Evolutionary conservation across 2,329 filamentous ascomycete genomes (phyloP), one percentile per base, ranked within the genome.

Genomic region (Chaetomium sp.): DNA sequence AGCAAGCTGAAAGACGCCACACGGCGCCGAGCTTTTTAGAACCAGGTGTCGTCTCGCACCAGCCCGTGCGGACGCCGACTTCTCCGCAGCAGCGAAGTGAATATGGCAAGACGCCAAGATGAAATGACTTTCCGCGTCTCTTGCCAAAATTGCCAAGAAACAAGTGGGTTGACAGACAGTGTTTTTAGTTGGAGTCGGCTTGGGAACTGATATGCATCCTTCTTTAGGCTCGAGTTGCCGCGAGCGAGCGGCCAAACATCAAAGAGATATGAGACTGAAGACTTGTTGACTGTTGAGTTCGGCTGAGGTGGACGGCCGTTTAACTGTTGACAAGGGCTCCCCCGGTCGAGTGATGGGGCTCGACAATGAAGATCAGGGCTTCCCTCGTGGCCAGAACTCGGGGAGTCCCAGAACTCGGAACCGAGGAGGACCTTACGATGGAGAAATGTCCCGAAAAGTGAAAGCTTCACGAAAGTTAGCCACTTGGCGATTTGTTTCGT

Each of bases 1-100:
- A 23, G 62, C 59, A 50, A 29, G 58, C 65, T 62, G 61, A 64
- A 57, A 9, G 25, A 61, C 65, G 63, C 65, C 65, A 67, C 62
- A 57, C 55, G 55, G 47, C 65, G 55, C 55, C 55, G 59, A 64
- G 61, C 35, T 27, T 60, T 35, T 54, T 45, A 50, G 50, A 62
- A 33, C 59, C 59, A 29, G 59, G 47, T 57, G 38, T 53, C 27
- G 33, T 56, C 23, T 59, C 60, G 60, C 50, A 31, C 45, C 38
- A 47, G 55, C 38, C 62, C 54, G 55, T 57, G 55, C 38, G 38
- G 42, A 16, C 31, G n/a, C 31, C 53, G 38, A 16, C 38, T 42
- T 16, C 19, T 42, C 38, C 16, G 38, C 38, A 42, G 38, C 16
- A 42, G 38, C n/a, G 16, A 42, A 19, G 16, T 42, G 27, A 29